Conservation (phyloP, 306 rosid genomes). For the Vigna radiata region DNA sequence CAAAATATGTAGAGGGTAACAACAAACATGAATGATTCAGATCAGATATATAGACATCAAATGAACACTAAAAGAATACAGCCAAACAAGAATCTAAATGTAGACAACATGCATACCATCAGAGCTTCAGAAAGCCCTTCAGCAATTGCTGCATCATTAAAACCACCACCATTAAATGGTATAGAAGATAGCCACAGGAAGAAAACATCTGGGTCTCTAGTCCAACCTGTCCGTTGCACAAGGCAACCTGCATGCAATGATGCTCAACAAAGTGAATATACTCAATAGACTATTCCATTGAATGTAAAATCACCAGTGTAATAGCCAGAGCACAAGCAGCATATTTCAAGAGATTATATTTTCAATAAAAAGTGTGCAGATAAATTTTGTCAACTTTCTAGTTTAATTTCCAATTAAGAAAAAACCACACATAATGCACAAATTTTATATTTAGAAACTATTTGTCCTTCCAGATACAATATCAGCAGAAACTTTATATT, state of each 20-base stretch:
- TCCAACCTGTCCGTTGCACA: constrained; percentile 94
- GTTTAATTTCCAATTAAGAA: constrained; percentile 1
- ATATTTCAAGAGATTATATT: constrained; percentile 30
- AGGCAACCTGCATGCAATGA: constrained; percentile 69
- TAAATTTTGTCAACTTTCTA: constrained; percentile 11
- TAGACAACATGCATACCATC: constrained; percentile 61
- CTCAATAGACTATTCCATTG: constrained; percentile 30
- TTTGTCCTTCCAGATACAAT: background rate
- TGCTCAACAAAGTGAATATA: constrained; percentile 32
- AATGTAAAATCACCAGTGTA: constrained; percentile 24
- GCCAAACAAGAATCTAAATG: constrained; percentile 19
- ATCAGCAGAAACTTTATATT: constrained; percentile 29
- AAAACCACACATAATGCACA: background rate
- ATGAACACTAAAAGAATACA: constrained; percentile 39
- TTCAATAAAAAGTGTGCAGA: constrained; percentile 3
- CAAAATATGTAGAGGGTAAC: constrained; percentile 12
- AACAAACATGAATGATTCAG: constrained; percentile 25
- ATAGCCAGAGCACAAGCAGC: constrained; percentile 30
- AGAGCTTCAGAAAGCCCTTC: constrained; percentile 98
- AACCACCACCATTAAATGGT: constrained; percentile 92
- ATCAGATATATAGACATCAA: constrained; percentile 21
- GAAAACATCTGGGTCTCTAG: constrained; percentile 80
- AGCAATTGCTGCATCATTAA: constrained; percentile 91
- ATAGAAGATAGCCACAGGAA: constrained; percentile 75
- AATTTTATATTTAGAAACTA: background rate